Evolutionary conservation across 495 filamentous ascomycete species (phyloP), one percentile per base, ranked within the genome.

Genomic region (Durotheca rogersii): DNA sequence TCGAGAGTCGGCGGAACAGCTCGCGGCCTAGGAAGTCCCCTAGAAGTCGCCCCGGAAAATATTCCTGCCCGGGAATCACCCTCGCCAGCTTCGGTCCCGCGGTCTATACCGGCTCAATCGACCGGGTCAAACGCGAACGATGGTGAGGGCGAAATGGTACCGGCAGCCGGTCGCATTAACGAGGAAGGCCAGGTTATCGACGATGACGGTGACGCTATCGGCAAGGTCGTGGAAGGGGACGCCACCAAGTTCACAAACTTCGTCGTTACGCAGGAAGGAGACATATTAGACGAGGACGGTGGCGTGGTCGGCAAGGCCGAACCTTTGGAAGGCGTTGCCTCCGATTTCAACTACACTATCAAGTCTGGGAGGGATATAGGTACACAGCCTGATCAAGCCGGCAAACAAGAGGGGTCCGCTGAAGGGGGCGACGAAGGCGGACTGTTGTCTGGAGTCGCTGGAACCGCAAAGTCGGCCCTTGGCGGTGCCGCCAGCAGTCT

Each of bases 201-300:
- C 51, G 58, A 57, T 2, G 72, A 75, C 18, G 79, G 78, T 10
- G 79, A 73, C 30, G 70, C 77, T 0, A 67, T 84, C 35, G 83
- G 83, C 17, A 78, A 80, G 53, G 65, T 86, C 7, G 69, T 73
- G 23, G 78, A 85, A 64, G 82, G 81, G 15, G 79, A 85, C 45
- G 60, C 78, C 1, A 77, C 48, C 56, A 83, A 81, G 54, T 60
- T 85, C 2, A 54, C 74, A 17, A 80, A 80, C 30, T 76, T 74
- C 43, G 67, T 72, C 19, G 74, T 81, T 23, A 81, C 84, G 6
- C 77, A 76, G 23, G 74, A 84, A 61, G 83, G 82, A 10, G 80
- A 84, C 41, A 81, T 85, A 61, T 75, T 81, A 63, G 76, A 84
- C 53, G 78, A 76, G 48, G 72, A 77, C 38, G 82, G 83, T 21